Evolutionary conservation across 2,329 filamentous ascomycete species (phyloP).

Genomic region (Verticillium albo-atrum): DNA sequence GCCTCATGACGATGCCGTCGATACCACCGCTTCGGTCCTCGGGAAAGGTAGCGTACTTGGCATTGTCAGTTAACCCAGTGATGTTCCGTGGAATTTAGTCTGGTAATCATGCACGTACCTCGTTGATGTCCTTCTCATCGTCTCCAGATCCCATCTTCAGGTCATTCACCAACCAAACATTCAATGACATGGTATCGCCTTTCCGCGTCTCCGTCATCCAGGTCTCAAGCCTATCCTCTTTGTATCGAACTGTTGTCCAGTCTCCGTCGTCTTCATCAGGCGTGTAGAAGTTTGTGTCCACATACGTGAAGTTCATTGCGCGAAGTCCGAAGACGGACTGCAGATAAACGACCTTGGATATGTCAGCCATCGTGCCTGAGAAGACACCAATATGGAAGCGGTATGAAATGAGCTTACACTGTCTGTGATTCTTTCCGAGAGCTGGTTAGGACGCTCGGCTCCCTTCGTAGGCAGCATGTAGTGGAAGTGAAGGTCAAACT

Average conservation of each 20-base stretch:
- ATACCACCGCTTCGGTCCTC: neutral
- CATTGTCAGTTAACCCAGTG: neutral
- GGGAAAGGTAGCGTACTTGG: neutral
- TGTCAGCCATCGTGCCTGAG: neutral
- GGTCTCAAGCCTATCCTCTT: neutral
- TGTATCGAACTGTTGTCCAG: neutral
- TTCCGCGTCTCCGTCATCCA: neutral
- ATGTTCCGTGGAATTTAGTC: neutral
- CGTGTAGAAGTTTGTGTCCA: neutral
- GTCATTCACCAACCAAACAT: neutral
- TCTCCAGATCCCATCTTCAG: neutral
- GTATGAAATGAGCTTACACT: neutral
- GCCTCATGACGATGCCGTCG: neutral
- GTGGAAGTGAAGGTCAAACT: neutral
- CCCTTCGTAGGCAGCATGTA: neutral
- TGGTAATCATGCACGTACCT: neutral
- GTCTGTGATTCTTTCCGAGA: neutral
- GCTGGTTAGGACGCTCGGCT: neutral
- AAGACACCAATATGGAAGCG: too few species aligned
- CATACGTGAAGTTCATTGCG: neutral
- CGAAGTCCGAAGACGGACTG: neutral
- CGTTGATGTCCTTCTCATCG: neutral
- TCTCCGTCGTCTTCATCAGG: neutral
- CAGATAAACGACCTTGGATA: neutral
- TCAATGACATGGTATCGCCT: neutral